These are phyloP conservation scores for Symmetrospora coprosmae DNA, from an alignment of 768 basidiomycete genomes.

Conservation along the genomic window DNA sequence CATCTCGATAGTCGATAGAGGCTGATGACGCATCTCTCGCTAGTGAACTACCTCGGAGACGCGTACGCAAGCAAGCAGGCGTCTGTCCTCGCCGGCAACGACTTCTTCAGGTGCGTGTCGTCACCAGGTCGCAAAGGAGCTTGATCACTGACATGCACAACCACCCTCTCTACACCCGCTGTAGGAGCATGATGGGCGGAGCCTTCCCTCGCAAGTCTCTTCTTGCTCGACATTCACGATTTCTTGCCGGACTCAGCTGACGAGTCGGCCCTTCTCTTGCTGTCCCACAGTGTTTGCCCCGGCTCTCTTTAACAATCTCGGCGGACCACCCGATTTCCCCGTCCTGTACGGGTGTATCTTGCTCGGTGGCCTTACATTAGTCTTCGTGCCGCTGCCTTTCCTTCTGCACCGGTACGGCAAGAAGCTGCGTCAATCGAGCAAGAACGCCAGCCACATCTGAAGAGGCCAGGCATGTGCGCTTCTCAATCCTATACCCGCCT, in stretches of 20 bases:
- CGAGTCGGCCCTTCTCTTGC: no score
- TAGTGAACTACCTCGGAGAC: slow-evolving; percentile 21
- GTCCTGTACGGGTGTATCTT: slow-evolving; percentile 15
- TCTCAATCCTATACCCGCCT: no score
- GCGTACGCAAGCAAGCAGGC: slow-evolving; percentile 24
- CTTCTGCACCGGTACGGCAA: slow-evolving; percentile 11
- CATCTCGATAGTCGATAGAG: neutral
- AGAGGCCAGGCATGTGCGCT: no score
- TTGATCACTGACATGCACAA: neutral
- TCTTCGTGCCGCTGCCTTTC: slow-evolving; percentile 24
- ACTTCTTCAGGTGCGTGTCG: slow-evolving; percentile 3
- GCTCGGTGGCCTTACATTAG: slow-evolving; percentile 15
- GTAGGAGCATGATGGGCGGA: slow-evolving; percentile 18
- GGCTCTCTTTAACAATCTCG: slow-evolving; percentile 14
- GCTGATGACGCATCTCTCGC: neutral
- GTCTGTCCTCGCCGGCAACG: slow-evolving; percentile 22
- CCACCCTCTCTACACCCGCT: no score
- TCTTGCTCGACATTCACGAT: no score
- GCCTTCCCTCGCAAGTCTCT: slow-evolving; percentile 23
- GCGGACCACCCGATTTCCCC: no score
- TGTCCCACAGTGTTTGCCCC: slow-evolving; percentile 14
- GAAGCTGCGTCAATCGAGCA: neutral
- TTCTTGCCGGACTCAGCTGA: no score
- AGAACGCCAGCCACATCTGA: slow-evolving; percentile 18
- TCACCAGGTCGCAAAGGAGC: neutral